Evolutionary conservation across 2,329 filamentous ascomycete genomes (phyloP).

Genomic region (Penicillium sp.): DNA sequence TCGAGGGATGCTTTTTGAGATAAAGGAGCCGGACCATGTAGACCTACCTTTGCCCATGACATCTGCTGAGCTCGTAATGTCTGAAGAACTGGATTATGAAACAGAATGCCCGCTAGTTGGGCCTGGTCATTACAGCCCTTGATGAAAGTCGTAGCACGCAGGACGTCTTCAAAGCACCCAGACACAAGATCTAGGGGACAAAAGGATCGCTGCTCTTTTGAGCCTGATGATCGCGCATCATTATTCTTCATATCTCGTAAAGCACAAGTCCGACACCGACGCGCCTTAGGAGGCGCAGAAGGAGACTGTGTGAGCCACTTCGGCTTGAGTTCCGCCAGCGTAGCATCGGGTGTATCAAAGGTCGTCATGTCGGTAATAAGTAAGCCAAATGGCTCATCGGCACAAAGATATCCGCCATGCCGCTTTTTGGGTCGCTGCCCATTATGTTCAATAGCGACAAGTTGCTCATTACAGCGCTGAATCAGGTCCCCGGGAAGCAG

Average conservation of each 20-base stretch:
- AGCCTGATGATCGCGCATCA: slow-evolving; percentile 30
- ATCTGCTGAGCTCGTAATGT: slow-evolving; percentile 37
- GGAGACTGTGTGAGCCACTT: slow-evolving; percentile 82
- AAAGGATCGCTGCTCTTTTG: slow-evolving; percentile 44
- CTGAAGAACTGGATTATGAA: slow-evolving; percentile 35
- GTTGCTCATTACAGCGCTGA: slow-evolving; percentile 54
- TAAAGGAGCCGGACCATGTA: slow-evolving; percentile 36
- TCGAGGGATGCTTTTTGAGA: slow-evolving; percentile 60
- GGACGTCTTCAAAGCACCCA: slow-evolving; percentile 43
- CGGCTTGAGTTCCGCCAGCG: slow-evolving; percentile 73
- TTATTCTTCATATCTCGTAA: slow-evolving; percentile 50
- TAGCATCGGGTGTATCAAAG: slow-evolving; percentile 30
- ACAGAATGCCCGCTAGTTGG: slow-evolving; percentile 35
- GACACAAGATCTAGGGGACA: slow-evolving; percentile 68
- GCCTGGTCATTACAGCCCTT: slow-evolving; percentile 39
- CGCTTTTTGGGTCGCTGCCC: slow-evolving; percentile 50
- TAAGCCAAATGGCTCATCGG: slow-evolving; percentile 62
- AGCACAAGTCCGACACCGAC: slow-evolving; percentile 75
- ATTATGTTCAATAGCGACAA: slow-evolving; percentile 51
- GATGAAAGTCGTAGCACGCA: slow-evolving; percentile 42
- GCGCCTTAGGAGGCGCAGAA: slow-evolving; percentile 62
- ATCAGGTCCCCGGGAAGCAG: slow-evolving; percentile 47
- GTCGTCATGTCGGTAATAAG: slow-evolving; percentile 73
- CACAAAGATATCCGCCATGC: slow-evolving; percentile 51
- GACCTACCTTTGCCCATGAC: slow-evolving; percentile 34